Conservation (phyloP, 805 yeast genomes). For the Candida saitoana region DNA sequence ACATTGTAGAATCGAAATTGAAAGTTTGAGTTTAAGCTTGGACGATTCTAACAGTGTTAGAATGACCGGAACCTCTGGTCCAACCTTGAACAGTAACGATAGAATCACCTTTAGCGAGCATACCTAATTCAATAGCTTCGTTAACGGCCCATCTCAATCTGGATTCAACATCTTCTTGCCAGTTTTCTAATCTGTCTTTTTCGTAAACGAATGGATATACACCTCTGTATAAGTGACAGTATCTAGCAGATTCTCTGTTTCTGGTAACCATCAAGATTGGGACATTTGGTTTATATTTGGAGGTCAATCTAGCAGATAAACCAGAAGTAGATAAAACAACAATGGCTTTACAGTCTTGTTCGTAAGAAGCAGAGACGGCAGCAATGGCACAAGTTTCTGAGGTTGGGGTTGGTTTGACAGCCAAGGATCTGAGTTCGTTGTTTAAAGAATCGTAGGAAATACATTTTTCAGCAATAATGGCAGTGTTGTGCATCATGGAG, state of each 20-base stretch:
- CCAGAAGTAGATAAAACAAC: constrained; percentile 95
- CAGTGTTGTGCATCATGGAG: constrained; percentile 97
- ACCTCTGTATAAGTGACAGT: constrained; percentile 95
- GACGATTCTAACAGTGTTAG: constrained; percentile 94
- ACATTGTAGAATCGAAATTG: constrained; percentile 3
- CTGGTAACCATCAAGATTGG: constrained; percentile 98
- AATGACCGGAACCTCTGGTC: constrained; percentile 98
- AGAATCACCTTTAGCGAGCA: constrained; percentile 81
- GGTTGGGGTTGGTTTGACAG: constrained; percentile 85
- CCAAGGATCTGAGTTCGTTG: constrained; percentile 83
- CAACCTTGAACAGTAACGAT: constrained; percentile 97
- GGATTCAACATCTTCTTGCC: constrained; percentile 95
- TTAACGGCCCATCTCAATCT: constrained; percentile 91
- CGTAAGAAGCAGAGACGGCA: constrained; percentile 93
- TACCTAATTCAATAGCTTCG: constrained; percentile 83
- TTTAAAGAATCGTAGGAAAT: constrained; percentile 80
- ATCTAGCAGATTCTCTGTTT: constrained; percentile 89
- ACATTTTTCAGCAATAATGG: constrained; percentile 94
- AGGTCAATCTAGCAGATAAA: constrained; percentile 88
- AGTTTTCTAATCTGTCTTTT: constrained; percentile 63
- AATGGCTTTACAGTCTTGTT: constrained; percentile 95
- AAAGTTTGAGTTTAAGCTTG: constrained; percentile 47
- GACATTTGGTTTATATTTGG: constrained; percentile 96
- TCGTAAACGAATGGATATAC: constrained; percentile 93
- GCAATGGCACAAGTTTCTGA: constrained; percentile 97